Percentiles rank a stretch among this genome's conserved stretches.
Evolutionary conservation across 345 rosid genomes (phyloP).

Genomic region (Populus ilicifolia): DNA sequence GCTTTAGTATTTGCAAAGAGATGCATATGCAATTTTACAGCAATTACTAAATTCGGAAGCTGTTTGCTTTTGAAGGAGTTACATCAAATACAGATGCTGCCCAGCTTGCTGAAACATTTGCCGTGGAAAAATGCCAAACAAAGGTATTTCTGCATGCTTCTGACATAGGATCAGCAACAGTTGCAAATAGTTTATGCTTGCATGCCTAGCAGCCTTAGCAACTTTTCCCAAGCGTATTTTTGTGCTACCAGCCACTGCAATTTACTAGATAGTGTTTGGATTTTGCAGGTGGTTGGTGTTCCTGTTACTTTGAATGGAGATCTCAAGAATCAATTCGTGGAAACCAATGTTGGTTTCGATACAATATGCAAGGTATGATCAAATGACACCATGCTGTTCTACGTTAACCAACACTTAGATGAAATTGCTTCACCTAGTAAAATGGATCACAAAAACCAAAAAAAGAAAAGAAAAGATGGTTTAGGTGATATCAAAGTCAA

Average conservation of each 20-base stretch:
- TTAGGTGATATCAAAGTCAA: background rate
- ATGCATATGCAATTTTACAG: background rate
- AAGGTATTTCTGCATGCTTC: slow-evolving; percentile 44
- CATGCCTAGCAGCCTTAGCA: background rate
- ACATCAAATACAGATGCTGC: slow-evolving; percentile 98
- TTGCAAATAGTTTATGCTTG: background rate
- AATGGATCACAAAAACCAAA: background rate
- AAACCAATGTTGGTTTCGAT: slow-evolving; percentile 95
- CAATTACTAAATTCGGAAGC: slow-evolving; percentile 4
- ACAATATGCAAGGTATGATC: slow-evolving; percentile 81
- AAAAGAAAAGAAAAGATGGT: background rate
- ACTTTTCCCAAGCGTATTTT: background rate
- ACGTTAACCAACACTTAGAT: background rate
- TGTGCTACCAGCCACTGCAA: background rate
- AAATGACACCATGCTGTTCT: background rate
- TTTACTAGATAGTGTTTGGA: slow-evolving; percentile 2
- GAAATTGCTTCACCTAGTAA: background rate
- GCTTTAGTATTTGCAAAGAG: background rate
- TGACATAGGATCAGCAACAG: background rate
- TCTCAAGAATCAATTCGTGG: slow-evolving; percentile 94
- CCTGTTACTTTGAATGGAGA: slow-evolving; percentile 97
- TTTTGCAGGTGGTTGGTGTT: slow-evolving; percentile 84
- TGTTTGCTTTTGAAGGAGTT: slow-evolving; percentile 56
- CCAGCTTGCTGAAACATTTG: slow-evolving; percentile 95
- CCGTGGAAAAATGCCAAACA: slow-evolving; percentile 77